A percentile compares a stretch with the other conserved stretches of the same genome.
Conservation (phyloP, 768 basidiomycete genomes). For the Panellus pusillus region DNA sequence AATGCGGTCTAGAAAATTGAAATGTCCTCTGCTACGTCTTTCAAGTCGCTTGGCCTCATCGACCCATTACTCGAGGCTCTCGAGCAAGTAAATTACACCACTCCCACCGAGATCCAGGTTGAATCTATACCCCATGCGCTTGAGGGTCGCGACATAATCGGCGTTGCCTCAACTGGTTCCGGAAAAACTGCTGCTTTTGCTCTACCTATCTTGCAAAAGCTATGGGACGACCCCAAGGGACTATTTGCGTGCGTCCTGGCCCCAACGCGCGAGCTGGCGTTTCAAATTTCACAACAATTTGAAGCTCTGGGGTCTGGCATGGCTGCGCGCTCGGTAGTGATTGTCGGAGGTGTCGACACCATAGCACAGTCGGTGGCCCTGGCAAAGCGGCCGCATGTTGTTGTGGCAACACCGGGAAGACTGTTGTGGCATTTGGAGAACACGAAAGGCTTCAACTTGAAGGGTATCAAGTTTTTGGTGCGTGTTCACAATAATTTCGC, state of each 20-base stretch:
- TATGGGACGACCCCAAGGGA: conserved; percentile 95
- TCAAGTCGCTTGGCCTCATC: conserved; percentile 85
- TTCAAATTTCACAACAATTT: conserved; percentile 97
- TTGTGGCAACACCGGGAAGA: conserved; percentile 94
- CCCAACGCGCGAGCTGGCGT: conserved; percentile 97
- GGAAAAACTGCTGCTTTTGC: conserved; percentile 99
- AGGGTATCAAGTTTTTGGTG: conserved; percentile 85
- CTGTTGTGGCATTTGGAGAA: conserved; percentile 93
- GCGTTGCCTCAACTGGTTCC: conserved; percentile 96
- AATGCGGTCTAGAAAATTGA: neutral
- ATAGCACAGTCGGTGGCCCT: conserved; percentile 89
- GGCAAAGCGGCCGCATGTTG: conserved; percentile 90
- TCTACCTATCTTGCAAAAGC: conserved; percentile 90
- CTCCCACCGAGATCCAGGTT: conserved; percentile 88
- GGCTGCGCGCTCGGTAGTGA: conserved; percentile 86
- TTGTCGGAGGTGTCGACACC: conserved; percentile 95
- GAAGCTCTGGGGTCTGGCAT: conserved; percentile 88
- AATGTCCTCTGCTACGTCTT: conserved; percentile 45
- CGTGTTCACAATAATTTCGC: conserved; percentile 25
- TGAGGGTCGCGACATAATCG: conserved; percentile 93
- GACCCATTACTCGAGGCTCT: conserved; percentile 87
- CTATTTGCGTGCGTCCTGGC: conserved; percentile 93
- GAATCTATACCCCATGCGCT: conserved; percentile 86
- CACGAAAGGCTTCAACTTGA: conserved; percentile 93
- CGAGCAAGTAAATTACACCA: conserved; percentile 74